Conservation (phyloP, 2,329 filamentous ascomycete genomes). For the Fusarium paranaense region DNA sequence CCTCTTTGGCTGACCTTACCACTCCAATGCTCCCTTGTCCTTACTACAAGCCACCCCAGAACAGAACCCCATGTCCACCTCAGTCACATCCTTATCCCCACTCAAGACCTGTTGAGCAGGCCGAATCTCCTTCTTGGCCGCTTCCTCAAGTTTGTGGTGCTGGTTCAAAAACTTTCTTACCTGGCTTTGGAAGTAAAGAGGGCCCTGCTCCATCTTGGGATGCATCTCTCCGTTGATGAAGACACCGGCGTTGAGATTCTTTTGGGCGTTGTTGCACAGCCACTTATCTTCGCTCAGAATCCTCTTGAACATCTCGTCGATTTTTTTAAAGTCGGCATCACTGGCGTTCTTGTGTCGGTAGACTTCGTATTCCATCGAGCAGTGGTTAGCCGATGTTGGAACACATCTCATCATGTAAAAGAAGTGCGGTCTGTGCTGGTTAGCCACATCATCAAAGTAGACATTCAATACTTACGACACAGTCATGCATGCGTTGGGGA, state of each 20-base stretch:
- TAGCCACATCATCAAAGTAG: rapidly evolving
- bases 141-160: not conserved
- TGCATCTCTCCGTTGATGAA: slow-evolving; percentile 21
- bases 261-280: not conserved
- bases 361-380: slow-evolving; percentile 18
- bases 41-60: not conserved
- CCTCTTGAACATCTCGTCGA: slow-evolving; percentile 14
- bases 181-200: not conserved
- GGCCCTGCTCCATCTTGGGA: slow-evolving; percentile 8
- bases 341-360: slow-evolving; percentile 9
- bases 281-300: slow-evolving; percentile 7
- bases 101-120: not conserved
- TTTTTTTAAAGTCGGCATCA: not conserved
- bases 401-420: slow-evolving; percentile 23
- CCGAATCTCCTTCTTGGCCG: not conserved
- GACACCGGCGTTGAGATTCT: slow-evolving; percentile 12
- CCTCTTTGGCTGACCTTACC: not conserved
- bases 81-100: not conserved
- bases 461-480: slow-evolving; percentile 18
- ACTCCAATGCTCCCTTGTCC: not conserved
- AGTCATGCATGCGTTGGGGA: slow-evolving; percentile 30
- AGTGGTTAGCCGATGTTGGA: not conserved
- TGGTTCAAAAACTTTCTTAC: not conserved
- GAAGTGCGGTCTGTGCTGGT: not conserved
- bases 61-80: not conserved